These are phyloP conservation scores for Bacidia rubella DNA, from an alignment of 495 filamentous ascomycete genomes.

Conservation along the genomic window DNA sequence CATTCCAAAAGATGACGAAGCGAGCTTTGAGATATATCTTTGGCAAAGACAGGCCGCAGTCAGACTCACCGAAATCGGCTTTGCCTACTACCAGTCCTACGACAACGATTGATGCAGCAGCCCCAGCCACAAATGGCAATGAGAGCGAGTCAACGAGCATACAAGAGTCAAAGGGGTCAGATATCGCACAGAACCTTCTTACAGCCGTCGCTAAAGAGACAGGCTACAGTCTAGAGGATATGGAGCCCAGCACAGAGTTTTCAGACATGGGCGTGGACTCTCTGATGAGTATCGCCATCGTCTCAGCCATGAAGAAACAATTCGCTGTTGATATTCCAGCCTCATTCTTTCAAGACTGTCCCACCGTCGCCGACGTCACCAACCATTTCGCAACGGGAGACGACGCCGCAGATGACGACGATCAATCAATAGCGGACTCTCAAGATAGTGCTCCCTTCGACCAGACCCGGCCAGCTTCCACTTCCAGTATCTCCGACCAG, in stretches of 20 bases:
- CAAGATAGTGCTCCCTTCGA: neutral
- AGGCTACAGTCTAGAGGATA: conserved; percentile 27
- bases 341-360: conserved; percentile 12
- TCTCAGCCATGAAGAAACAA: conserved; percentile 40
- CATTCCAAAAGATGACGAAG: conserved; percentile 40
- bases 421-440: neutral
- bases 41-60: conserved; percentile 18
- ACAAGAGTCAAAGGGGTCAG: neutral
- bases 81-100: neutral
- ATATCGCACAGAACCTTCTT: neutral
- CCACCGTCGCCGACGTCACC: conserved; percentile 14
- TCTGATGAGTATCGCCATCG: conserved; percentile 35
- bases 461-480: neutral
- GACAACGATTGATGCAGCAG: neutral
- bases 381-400: conserved; percentile 1
- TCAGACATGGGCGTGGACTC: conserved; percentile 36
- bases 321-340: conserved; percentile 8
- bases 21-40: conserved; percentile 39
- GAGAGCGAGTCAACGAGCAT: neutral
- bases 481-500: neutral
- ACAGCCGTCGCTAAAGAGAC: neutral
- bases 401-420: neutral
- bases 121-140: neutral
- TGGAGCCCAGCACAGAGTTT: conserved; percentile 35
- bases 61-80: neutral